These are phyloP conservation scores for Arctostaphylos glauca DNA, from an alignment of 148 eudicot species.

Conservation along the genomic window DNA sequence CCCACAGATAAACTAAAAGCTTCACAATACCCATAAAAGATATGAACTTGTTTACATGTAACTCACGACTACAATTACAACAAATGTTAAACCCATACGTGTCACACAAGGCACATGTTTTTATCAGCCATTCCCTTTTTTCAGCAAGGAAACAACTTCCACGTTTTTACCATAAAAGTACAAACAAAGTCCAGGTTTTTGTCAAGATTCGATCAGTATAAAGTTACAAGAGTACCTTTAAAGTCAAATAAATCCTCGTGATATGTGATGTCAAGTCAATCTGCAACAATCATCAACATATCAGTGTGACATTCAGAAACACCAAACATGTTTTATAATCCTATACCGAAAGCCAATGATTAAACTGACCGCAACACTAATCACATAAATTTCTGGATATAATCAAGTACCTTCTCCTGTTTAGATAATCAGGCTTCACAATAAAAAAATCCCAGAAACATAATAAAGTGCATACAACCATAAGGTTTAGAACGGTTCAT, in stretches of 20 bases:
- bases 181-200: not conserved
- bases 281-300: slow-evolving; percentile 43
- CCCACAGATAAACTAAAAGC: not conserved
- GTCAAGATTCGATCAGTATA: not conserved
- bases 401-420: not conserved
- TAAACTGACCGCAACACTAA: slow-evolving; percentile 3
- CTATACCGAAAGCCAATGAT: not conserved
- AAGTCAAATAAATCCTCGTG: slow-evolving; percentile 69
- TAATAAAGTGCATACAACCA: not conserved
- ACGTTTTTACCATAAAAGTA: not conserved
- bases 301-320: slow-evolving; percentile 7
- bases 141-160: not conserved
- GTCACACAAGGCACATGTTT: not conserved
- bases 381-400: not conserved
- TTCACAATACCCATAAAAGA: not conserved
- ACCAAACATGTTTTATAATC: not conserved
- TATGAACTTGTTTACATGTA: not conserved
- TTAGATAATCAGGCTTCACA: not conserved
- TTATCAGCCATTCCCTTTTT: not conserved
- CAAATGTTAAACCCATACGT: not conserved
- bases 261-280: slow-evolving; percentile 93
- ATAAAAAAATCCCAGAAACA: not conserved
- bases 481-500: not conserved
- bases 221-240: slow-evolving; percentile 58
- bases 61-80: not conserved